These are phyloP conservation scores for Ganoderma resinaceum DNA, from an alignment of 1,284 basidiomycete species.

Conservation along the genomic window DNA sequence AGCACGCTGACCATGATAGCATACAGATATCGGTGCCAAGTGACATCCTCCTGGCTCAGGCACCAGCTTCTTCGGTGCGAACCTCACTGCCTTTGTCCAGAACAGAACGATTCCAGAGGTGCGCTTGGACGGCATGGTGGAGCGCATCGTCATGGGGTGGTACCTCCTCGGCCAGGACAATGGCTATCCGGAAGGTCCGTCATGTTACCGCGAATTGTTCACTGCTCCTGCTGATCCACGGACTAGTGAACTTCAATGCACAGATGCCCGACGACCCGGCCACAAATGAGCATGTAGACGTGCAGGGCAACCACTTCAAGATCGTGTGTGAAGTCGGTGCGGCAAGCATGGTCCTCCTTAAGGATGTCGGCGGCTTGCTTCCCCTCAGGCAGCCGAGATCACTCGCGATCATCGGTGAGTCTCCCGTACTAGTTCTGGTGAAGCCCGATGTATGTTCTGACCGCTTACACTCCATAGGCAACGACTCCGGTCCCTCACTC, in stretches of 20 bases:
- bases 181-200: conserved; percentile 55
- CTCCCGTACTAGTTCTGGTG: not conserved
- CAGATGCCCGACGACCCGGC: conserved; percentile 56
- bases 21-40: conserved; percentile 75
- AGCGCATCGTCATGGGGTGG: conserved; percentile 68
- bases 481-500: conserved; percentile 72
- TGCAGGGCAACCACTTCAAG: conserved; percentile 74
- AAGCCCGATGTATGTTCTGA: not conserved
- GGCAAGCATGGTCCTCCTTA: conserved; percentile 81
- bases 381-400: conserved; percentile 68
- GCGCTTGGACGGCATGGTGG: conserved; percentile 76
- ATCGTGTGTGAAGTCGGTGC: conserved; percentile 79
- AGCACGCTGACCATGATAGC: not conserved
- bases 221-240: conserved; percentile 16
- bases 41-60: conserved; percentile 60
- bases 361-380: conserved; percentile 73
- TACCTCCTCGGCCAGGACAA: conserved; percentile 74
- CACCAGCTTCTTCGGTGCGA: conserved; percentile 63
- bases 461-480: conserved; percentile 3
- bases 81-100: conserved; percentile 69
- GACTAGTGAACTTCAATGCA: conserved; percentile 60
- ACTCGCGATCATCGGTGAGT: conserved; percentile 62
- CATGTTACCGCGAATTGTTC: not conserved
- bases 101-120: conserved; percentile 71
- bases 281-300: conserved; percentile 75